These are phyloP conservation scores for Sugiyamaella pinicola DNA, from an alignment of 1,139 yeast species.

Conservation along the genomic window DNA sequence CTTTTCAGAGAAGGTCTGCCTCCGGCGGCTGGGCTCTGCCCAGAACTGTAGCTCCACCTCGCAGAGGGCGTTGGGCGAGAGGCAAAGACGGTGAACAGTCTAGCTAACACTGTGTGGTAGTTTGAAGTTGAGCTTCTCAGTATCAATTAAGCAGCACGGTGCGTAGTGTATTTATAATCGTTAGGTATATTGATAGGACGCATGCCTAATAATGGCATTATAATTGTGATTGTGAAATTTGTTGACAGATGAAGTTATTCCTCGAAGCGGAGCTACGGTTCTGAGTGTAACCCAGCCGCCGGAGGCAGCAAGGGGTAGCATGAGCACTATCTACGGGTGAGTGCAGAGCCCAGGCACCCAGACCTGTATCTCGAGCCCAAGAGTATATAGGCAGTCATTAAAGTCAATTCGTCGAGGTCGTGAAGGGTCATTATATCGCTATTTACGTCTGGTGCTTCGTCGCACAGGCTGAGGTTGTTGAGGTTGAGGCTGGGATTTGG, in stretches of 20 bases:
- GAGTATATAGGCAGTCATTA: too few relatives aligned
- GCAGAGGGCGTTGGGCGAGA: too few relatives aligned
- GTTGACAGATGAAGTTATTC: too few relatives aligned
- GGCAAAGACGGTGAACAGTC: background rate
- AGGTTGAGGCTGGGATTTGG: background rate
- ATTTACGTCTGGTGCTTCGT: conserved; percentile 18
- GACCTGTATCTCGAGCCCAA: background rate
- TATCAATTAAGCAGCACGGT: conserved; percentile 51
- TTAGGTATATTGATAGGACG: background rate
- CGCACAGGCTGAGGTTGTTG: conserved; percentile 11
- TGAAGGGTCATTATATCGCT: background rate
- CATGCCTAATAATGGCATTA: background rate
- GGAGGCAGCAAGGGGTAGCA: too few relatives aligned
- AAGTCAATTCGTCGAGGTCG: background rate
- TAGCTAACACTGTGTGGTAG: conserved; percentile 21
- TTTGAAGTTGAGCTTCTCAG: conserved; percentile 90
- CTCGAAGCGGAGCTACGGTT: too few relatives aligned
- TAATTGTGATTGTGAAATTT: background rate
- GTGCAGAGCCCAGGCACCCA: too few relatives aligned
- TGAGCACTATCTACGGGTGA: too few relatives aligned
- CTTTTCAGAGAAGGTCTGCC: too few relatives aligned
- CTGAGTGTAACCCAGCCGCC: too few relatives aligned
- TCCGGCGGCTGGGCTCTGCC: too few relatives aligned
- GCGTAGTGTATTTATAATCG: background rate
- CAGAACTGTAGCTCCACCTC: too few relatives aligned